These are phyloP conservation scores for Globisporangium camurandrum DNA, from an alignment of 352 stramenopile species.

Conservation along the genomic window DNA sequence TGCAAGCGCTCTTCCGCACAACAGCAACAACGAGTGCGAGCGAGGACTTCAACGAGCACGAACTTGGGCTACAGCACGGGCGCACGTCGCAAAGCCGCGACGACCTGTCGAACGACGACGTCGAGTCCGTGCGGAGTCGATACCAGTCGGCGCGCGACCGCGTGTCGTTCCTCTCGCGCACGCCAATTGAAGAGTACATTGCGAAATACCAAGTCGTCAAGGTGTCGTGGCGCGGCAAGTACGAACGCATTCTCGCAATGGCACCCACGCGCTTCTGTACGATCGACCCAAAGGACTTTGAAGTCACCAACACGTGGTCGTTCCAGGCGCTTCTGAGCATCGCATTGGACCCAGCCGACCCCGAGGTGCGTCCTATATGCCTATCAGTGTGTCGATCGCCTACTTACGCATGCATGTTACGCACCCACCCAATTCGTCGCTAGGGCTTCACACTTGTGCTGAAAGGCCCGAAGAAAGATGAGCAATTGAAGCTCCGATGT, in stretches of 20 bases:
- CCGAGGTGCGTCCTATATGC: constrained; percentile 10
- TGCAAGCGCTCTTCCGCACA: constrained; percentile 1
- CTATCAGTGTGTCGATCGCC: not conserved
- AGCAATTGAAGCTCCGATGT: constrained; percentile 74
- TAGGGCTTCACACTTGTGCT: constrained; percentile 51
- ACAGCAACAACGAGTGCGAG: constrained; percentile 2
- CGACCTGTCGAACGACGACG: constrained; percentile 8
- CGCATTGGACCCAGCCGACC: constrained; percentile 49
- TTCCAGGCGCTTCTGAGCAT: constrained; percentile 46
- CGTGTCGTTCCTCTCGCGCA: constrained; percentile 28
- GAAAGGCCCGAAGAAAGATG: constrained; percentile 76
- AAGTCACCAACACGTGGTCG: constrained; percentile 85
- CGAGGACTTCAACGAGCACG: constrained; percentile 4
- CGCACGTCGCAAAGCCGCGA: not conserved
- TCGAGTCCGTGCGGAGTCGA: constrained; percentile 5
- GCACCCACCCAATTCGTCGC: not conserved
- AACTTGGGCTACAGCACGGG: not conserved
- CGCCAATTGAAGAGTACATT: constrained; percentile 74
- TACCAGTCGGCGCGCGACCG: constrained; percentile 18
- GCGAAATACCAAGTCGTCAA: constrained; percentile 84
- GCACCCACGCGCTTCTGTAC: constrained; percentile 75
- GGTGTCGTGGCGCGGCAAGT: constrained; percentile 78
- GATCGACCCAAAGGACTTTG: constrained; percentile 81
- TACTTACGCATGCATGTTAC: not conserved
- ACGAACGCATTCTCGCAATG: constrained; percentile 81